phyloP scores from a whole-genome alignment of 2,329 filamentous ascomycete genomes.

The Microthyrium microscopicum region DNA sequence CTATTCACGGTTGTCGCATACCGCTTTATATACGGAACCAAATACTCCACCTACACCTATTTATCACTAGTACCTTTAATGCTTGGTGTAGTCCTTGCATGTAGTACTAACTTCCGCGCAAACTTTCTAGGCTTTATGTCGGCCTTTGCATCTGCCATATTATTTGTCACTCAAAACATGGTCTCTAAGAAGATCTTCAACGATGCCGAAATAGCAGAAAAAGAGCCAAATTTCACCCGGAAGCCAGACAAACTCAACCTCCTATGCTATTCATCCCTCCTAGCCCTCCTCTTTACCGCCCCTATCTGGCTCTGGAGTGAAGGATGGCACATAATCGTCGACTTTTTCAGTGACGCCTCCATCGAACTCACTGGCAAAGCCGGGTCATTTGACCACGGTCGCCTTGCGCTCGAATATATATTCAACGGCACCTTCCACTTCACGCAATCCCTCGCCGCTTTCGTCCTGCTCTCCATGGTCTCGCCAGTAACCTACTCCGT shows the following conservation, averaged over 20 bases:
- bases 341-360: conserved; percentile 67
- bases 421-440: conserved; percentile 98
- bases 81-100: conserved; percentile 86
- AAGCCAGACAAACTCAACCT: conserved; percentile 96
- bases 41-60: conserved; percentile 69
- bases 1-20: conserved; percentile 92
- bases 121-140: conserved; percentile 83
- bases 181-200: conserved; percentile 98
- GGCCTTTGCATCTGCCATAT: conserved; percentile 74
- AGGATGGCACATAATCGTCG: conserved; percentile 58
- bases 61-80: conserved; percentile 70
- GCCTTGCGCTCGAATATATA: conserved; percentile 62
- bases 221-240: conserved; percentile 48
- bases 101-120: conserved; percentile 76
- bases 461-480: conserved; percentile 79
- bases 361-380: conserved; percentile 63
- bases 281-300: conserved; percentile 74
- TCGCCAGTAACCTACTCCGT: conserved; percentile 96
- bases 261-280: conserved; percentile 86
- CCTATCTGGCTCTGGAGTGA: conserved; percentile 93
- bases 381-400: conserved; percentile 48
- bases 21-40: conserved; percentile 72
- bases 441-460: conserved; percentile 87
- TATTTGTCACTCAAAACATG: conserved; percentile 97
- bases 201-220: conserved; percentile 71